Evolutionary conservation across 1,139 yeast species (phyloP).

Genomic region (Candida glucosophila): DNA sequence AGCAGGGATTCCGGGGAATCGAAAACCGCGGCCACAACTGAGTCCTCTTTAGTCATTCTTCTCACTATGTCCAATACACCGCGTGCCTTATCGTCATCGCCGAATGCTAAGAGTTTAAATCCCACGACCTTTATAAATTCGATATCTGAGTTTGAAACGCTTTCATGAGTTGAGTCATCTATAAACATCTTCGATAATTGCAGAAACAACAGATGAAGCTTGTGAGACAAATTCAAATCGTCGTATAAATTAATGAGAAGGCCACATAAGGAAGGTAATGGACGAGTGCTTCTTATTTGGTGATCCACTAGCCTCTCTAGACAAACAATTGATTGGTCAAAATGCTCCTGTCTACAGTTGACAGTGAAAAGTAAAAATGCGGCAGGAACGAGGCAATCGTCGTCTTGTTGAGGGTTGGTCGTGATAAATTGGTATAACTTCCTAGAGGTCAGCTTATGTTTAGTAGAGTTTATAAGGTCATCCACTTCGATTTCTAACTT

Average conservation of each 20-base stretch:
- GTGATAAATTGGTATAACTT: constrained; percentile 20
- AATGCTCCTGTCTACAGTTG: constrained; percentile 27
- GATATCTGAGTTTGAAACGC: no score
- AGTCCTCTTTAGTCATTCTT: no score
- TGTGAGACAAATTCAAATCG: constrained; percentile 2
- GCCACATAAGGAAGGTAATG: constrained; percentile 37
- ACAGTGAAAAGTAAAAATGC: constrained; percentile 39
- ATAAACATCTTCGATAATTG: no score
- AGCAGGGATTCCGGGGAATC: no score
- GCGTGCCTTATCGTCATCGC: neutral
- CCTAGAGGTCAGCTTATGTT: constrained; percentile 11
- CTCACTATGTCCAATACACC: constrained; percentile 14
- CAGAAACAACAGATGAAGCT: neutral
- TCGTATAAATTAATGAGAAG: constrained; percentile 43
- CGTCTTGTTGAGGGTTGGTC: constrained; percentile 2
- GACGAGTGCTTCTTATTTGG: constrained; percentile 10
- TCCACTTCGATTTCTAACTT: constrained; percentile 19
- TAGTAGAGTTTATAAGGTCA: constrained; percentile 15
- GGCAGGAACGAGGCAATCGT: constrained; percentile 20
- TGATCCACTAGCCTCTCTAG: constrained; percentile 27
- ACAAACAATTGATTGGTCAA: constrained; percentile 35
- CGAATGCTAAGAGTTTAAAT: neutral
- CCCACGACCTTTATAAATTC: neutral
- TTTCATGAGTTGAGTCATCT: no score
- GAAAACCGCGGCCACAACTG: no score